Base-by-base conservation (phyloP, 129 eudicot species). In the Glebionis coronaria region DNA sequence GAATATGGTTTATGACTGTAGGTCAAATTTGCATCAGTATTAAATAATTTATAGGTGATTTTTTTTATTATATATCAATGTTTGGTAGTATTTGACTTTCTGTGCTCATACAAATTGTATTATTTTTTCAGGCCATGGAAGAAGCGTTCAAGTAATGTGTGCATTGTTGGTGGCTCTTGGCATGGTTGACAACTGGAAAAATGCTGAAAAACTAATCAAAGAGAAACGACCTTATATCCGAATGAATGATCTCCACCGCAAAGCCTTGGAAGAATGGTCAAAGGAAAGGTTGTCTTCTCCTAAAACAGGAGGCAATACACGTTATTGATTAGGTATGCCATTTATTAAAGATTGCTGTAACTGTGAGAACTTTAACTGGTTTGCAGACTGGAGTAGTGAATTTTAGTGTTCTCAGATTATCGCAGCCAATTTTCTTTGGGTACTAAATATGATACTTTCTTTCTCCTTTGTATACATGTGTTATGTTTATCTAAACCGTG, bases 121-220 rank as follows among this genome's bases (percentile, higher is more conserved):
- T 56, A 54, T 64, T 13, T 63, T 53, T n/a, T 45, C 60, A 90
- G 97, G 97, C 46, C 95, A 90, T 66, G 97, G 97, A 46, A 78
- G 97, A 80, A 90, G 97, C 73, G 97, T 90, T 63, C 95, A 87
- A 1, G 87, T 90, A 28, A 90, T 75, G 87, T 90, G 97, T 68
- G 97, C 97, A 14, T 42, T 90, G 61, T 75, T 90, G 78, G 95
- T 87, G 63, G 82, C 90, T 52, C 80, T 90, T 12, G 95, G 89
- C 13, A 73, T 87, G 75, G 95, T 87, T 44, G 95, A 90, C 50
- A 84, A 90, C 63, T 90, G 97, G 97, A 90, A 87, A 80, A 81
- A 27, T 47, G 97, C 95, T 45, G 97, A 90, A 76, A 90, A 82
- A 61, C 40, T 90, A 16, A 82, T 90, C 28, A 53, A 58, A 67